Evolutionary conservation across 805 yeast genomes (phyloP), one percentile per base, ranked within the genome.

Genomic region (Hanseniaspora occidentalis): DNA sequence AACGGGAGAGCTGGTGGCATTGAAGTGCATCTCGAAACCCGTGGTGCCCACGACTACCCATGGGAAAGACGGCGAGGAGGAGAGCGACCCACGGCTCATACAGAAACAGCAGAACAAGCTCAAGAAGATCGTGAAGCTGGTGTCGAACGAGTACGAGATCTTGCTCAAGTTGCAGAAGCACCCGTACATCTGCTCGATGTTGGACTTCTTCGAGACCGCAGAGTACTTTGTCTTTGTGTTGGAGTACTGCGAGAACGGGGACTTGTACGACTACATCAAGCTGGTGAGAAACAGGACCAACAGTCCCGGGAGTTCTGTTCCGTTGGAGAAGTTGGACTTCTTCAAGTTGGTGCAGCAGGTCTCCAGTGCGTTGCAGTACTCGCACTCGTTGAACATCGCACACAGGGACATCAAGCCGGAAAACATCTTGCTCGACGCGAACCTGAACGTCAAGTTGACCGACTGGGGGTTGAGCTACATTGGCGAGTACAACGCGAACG

Each of bases 341-440:
- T 64, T 54, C 49, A 65, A 58, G 45, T 53, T 65, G 53, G 57
- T 74, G 27, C 61, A 61, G 39, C 81, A 79, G 54, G 49, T 80
- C 40, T 58, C 62, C 42, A 58, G 61, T 29, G 83, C 79, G 7
- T 58, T 81, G 21, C 49, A 57, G 11, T 73, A 62, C 49, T 65
- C 79, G 4, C 89, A 81, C 51, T 56, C 69, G 3, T 57, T 61
- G 33, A 79, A 79, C 1, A 66, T 79, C 11, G 78, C 72, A 47
- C 88, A 79, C 55, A 64, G 88, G 37, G 88, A 79, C 52, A 69
- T 79, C 43, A 79, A 79, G 56, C 88, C 88, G 1, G 88, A 79
- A 57, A 79, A 79, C 50, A 68, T 79, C 22, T 58, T 79, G 24
- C 59, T 79, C 39, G 70, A 69, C 47, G 56, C 57, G 3, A 58